Conservation (phyloP, 805 yeast species). For the Yamadazyma takamatsuzukensis region DNA sequence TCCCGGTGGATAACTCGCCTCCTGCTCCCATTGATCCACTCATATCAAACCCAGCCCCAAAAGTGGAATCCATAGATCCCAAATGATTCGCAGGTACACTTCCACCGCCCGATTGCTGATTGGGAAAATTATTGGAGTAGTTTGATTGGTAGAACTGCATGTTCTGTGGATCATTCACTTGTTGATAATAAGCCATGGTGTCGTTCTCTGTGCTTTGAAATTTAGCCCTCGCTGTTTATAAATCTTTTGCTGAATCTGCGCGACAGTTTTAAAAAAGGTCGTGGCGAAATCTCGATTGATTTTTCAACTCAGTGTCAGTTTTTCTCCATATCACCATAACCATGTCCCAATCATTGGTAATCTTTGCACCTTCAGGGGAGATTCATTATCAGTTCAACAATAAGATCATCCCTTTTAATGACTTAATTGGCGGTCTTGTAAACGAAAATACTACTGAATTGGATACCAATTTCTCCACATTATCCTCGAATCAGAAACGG, state of each 20-base stretch:
- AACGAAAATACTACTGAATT: constrained; percentile 30
- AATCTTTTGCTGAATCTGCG: background rate
- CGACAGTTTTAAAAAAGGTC: too few relatives aligned
- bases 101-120: constrained; percentile 4
- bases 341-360: constrained; percentile 40
- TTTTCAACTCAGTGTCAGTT: too few relatives aligned
- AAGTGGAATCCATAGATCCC: constrained; percentile 39
- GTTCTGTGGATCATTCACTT: constrained; percentile 27
- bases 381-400: constrained; percentile 34
- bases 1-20: constrained; percentile 65
- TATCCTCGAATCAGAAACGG: constrained; percentile 27
- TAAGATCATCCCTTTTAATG: constrained; percentile 37
- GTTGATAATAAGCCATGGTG: constrained; percentile 40
- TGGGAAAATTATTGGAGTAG: constrained; percentile 22
- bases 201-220: background rate
- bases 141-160: constrained; percentile 43
- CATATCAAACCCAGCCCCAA: constrained; percentile 34
- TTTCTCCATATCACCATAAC: too few relatives aligned
- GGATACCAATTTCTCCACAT: constrained; percentile 31
- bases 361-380: constrained; percentile 34
- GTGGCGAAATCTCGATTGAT: too few relatives aligned
- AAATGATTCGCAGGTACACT: constrained; percentile 9
- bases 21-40: constrained; percentile 42
- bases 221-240: background rate
- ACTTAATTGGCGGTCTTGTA: constrained; percentile 30